Evolutionary conservation across 768 basidiomycete species (phyloP), one percentile per base, ranked within the genome.

Genomic region (Xerocomellus chrysenteron): DNA sequence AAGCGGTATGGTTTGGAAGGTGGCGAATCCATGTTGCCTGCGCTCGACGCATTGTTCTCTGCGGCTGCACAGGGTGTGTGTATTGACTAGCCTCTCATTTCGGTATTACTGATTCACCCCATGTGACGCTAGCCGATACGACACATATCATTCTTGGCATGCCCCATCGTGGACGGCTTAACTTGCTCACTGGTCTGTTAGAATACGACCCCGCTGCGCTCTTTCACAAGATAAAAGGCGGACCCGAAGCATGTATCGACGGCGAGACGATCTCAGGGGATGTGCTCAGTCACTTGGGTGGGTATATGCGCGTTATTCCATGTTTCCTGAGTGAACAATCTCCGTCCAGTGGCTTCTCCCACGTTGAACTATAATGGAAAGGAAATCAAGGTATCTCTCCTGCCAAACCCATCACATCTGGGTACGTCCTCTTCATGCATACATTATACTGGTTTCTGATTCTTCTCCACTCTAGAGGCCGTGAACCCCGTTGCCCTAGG

Each of bases 21-120:
- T 3, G 94, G 89, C 2, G 94, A 96, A 74, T 92, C 91, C 3
- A 95, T 96, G 94, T 73, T 97, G 26, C 89, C 92, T 5, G 94
- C 92, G 1, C 75, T 96, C 3, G 91, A 94, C 57, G 76, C 83
- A 0, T 70, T 97, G 17, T 92, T 97, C 63, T 74, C 78, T 0
- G 76, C 81, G 2, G 86, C 92, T 9, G 80, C 90, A 3, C 72
- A 75, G 63, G 81, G 87, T 85, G 49, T 66, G 6, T 66, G 5
- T 44, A 50, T 37, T 39, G 10, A 32, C 26, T n/a, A 13, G 36
- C 8, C 5, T 24, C 24, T 32, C 3, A 3, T 40, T 33, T 21
- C 5, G 3, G 2, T 5, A 21, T 26, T 2, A n/a, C 35, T 56
- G n/a, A 57, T 45, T 17, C 2, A 5, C 19, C 12, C 35, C 36